Base-by-base conservation (phyloP, 345 rosid species). In the Pistacia atlantica region DNA sequence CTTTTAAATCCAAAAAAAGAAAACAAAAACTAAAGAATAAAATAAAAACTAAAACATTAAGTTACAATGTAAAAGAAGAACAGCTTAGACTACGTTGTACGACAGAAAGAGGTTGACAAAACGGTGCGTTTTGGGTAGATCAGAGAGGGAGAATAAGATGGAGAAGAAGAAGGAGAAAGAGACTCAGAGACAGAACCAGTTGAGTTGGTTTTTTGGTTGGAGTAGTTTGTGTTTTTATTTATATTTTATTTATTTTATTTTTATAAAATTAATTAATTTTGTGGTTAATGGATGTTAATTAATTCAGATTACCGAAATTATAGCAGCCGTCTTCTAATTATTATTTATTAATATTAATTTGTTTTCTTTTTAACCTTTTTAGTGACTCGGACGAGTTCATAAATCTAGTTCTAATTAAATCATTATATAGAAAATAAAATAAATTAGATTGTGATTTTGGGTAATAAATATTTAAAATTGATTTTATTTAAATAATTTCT, bases 11-110 rank as follows among this genome's bases (percentile, higher is more conserved):
- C 61, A 69, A 58, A 68, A 54, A 75, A 65, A 9, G 4, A 69
- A 9, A 6, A 55, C 64, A 67, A 25, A 25, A 25, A 25, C 25
- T 25, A 25, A 25, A 25, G 1, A 25, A 25, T 25, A 25, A 17
- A 74, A 22, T 52, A 76, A 81, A 76, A 77, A 59, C 52, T 68
- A 42, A 65, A 54, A 51, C 59, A 74, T 17, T 46, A 66, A 80
- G 46, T 42, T 42, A 42, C 46, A 42, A 42, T 42, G 46, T 42
- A 42, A 42, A 42, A 42, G 46, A 69, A 69, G 46, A 65, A 61
- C 71, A 74, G 65, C 9, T 22, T 56, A 46, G 3, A 60, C 52
- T 20, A 59, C 33, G 33, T 60, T 31, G 37, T 28, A 31, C 12
- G 28, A 62, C 45, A 62, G 42, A 62, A 35, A 22, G 3, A 38